Evolutionary conservation across 2,329 filamentous ascomycete genomes (phyloP).

Genomic region (Xylaria sp.): DNA sequence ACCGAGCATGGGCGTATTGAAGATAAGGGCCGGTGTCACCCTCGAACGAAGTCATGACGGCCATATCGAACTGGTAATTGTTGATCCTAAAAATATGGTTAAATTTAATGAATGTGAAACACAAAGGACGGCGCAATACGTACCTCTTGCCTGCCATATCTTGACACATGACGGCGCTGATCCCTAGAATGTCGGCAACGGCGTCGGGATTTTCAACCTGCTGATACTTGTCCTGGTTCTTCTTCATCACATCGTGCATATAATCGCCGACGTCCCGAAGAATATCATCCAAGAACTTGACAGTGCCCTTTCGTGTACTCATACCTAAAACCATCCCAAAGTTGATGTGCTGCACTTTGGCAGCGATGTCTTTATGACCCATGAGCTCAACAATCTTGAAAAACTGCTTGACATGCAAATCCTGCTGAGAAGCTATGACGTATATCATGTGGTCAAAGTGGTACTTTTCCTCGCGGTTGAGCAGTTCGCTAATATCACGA

Average conservation of each 20-base stretch:
- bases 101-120: slow-evolving; percentile 40
- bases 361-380: slow-evolving; percentile 73
- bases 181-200: slow-evolving; percentile 88
- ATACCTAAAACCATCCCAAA: slow-evolving; percentile 78
- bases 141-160: slow-evolving; percentile 96
- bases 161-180: slow-evolving; percentile 96
- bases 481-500: slow-evolving; percentile 78
- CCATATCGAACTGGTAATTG: slow-evolving; percentile 73
- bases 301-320: slow-evolving; percentile 77
- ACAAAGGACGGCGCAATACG: slow-evolving; percentile 40
- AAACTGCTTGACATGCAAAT: slow-evolving; percentile 77
- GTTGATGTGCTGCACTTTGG: slow-evolving; percentile 78
- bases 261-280: slow-evolving; percentile 84
- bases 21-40: slow-evolving; percentile 79
- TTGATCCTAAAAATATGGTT: slow-evolving; percentile 51
- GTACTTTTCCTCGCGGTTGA: slow-evolving; percentile 69
- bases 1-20: slow-evolving; percentile 74
- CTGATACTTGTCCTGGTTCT: slow-evolving; percentile 88
- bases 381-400: slow-evolving; percentile 82
- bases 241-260: slow-evolving; percentile 98
- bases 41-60: slow-evolving; percentile 77
- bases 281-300: slow-evolving; percentile 70
- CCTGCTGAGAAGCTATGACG: slow-evolving; percentile 77
- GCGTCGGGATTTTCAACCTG: slow-evolving; percentile 86
- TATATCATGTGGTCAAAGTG: slow-evolving; percentile 84